These are phyloP conservation scores for Trametes gibbosa DNA, from an alignment of 768 basidiomycete species.

Conservation along the genomic window DNA sequence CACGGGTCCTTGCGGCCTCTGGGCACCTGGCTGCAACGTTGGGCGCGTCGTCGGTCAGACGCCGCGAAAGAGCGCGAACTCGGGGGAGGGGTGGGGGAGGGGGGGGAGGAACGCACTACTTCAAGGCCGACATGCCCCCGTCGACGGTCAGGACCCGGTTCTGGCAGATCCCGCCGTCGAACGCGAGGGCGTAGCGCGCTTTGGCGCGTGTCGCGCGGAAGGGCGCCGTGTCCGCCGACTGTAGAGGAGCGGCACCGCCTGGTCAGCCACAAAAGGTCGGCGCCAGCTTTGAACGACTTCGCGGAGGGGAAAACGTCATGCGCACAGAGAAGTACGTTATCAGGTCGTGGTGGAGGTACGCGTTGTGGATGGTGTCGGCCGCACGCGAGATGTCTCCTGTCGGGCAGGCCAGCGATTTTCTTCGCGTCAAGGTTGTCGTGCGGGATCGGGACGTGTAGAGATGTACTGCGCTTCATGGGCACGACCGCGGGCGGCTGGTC, in stretches of 20 bases:
- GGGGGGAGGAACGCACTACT: constrained; percentile 2
- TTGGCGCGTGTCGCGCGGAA: neutral
- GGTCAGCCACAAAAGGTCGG: too few species aligned
- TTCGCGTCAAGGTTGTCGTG: neutral
- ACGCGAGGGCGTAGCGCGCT: neutral
- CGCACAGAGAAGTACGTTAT: neutral
- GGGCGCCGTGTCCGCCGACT: neutral
- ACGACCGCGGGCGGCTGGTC: neutral
- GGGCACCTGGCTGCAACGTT: neutral
- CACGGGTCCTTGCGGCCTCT: neutral
- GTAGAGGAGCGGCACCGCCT: too few species aligned
- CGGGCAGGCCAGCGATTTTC: neutral
- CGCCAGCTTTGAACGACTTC: neutral
- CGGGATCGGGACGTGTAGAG: neutral
- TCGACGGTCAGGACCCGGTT: neutral
- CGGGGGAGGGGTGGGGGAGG: too few species aligned
- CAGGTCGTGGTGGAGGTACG: neutral
- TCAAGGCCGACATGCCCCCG: neutral
- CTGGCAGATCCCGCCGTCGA: neutral
- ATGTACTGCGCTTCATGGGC: neutral
- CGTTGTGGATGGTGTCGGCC: neutral
- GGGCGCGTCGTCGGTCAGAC: neutral
- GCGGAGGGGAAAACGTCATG: too few species aligned
- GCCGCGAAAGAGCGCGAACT: neutral
- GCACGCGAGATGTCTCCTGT: neutral